These are phyloP conservation scores for Aspergillus piperis DNA, from an alignment of 2,329 filamentous ascomycete genomes.

Conservation along the genomic window DNA sequence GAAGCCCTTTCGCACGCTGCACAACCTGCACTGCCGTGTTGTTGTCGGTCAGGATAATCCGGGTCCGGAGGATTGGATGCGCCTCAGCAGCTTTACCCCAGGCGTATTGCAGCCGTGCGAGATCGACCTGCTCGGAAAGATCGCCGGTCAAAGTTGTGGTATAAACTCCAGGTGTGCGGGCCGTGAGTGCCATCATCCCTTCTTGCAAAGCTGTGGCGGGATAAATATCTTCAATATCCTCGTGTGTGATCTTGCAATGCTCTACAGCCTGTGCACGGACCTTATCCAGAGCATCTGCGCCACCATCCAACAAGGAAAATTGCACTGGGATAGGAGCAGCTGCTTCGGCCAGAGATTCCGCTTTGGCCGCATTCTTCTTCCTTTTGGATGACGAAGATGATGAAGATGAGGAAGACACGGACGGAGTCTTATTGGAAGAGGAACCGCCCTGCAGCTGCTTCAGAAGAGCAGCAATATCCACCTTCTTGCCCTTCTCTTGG, in stretches of 20 bases:
- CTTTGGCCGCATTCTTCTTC: no score
- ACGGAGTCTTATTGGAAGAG: neutral
- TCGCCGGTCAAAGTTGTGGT: neutral
- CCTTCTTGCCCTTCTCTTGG: neutral
- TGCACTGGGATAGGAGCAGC: neutral
- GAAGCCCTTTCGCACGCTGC: neutral
- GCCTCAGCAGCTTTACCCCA: neutral
- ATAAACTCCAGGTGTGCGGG: neutral
- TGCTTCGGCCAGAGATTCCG: no score
- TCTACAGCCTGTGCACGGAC: neutral
- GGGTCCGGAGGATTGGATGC: neutral
- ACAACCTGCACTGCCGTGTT: slow-evolving; percentile 9
- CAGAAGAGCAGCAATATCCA: neutral
- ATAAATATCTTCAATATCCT: slow-evolving; percentile 14
- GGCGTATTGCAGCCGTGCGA: neutral
- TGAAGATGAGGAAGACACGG: neutral
- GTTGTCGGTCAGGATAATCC: slow-evolving; percentile 8
- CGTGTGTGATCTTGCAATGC: neutral
- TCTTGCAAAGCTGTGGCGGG: slow-evolving; percentile 14
- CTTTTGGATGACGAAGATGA: neutral
- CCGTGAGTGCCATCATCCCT: slow-evolving; percentile 3
- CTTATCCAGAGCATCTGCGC: neutral
- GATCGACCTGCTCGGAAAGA: neutral
- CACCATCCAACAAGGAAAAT: neutral
- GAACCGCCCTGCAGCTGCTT: neutral